These are phyloP conservation scores for Eimeria necatrix DNA, from an alignment of 169 alveolate genomes.

Conservation along the genomic window DNA sequence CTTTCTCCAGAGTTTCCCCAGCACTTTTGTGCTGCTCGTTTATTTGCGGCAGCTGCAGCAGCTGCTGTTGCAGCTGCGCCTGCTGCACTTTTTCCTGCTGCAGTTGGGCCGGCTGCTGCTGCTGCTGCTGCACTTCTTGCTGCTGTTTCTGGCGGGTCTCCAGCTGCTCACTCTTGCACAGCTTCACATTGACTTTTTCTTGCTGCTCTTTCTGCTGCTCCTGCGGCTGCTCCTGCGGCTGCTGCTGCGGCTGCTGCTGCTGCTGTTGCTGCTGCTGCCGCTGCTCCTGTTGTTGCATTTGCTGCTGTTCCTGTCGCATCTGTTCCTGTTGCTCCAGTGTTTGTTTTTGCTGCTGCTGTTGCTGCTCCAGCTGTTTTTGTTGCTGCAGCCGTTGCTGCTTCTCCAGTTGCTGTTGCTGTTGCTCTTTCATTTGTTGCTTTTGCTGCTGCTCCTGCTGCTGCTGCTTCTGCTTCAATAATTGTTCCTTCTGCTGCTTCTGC, in stretches of 20 bases:
- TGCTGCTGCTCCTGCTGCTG: neutral
- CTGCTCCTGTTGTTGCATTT: neutral
- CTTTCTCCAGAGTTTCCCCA: no score
- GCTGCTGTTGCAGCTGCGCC: neutral
- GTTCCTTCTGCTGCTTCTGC: neutral
- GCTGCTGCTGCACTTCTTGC: neutral
- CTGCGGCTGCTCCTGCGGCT: neutral
- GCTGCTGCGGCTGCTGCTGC: neutral
- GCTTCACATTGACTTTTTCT: no score
- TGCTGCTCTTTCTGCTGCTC: neutral
- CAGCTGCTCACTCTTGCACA: neutral
- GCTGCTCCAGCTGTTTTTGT: neutral
- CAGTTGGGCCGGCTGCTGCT: neutral
- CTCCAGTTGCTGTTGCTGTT: neutral
- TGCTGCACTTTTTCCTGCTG: neutral
- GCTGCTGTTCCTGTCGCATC: no score
- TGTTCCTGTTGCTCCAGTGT: neutral
- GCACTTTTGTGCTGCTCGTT: neutral
- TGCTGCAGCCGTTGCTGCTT: neutral
- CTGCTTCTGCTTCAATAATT: neutral
- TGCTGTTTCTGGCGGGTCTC: neutral
- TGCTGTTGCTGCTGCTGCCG: neutral
- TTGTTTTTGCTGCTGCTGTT: neutral
- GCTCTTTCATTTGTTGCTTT: neutral
- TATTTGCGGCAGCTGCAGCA: neutral